These are phyloP conservation scores for Vigna angularis DNA, from an alignment of 306 rosid species.

Conservation along the genomic window DNA sequence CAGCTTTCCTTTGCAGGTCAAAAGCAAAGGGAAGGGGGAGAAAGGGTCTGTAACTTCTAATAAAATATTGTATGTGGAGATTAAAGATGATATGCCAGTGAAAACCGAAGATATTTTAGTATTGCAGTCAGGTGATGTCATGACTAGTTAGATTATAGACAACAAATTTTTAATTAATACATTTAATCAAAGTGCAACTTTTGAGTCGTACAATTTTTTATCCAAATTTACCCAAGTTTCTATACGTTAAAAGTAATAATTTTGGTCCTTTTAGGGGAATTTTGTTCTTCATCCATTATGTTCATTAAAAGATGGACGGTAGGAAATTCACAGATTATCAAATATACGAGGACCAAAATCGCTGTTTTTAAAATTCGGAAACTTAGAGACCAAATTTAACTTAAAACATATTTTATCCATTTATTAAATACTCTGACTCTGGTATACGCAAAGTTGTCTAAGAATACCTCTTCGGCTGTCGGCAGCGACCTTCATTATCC, in stretches of 20 bases:
- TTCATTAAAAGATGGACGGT: background rate
- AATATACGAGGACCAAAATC: background rate
- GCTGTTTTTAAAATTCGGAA: background rate
- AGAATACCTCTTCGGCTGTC: conserved; percentile 77
- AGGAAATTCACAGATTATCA: background rate
- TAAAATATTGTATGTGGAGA: background rate
- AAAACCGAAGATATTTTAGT: background rate
- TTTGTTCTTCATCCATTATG: background rate
- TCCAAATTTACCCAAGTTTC: background rate
- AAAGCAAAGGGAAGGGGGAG: background rate
- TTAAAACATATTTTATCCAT: background rate
- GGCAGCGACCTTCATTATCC: conserved; percentile 58
- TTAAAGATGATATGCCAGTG: conserved; percentile 15
- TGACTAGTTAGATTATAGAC: conserved; percentile 14
- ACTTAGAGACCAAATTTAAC: background rate
- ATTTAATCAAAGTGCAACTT: background rate
- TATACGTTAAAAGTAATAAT: background rate
- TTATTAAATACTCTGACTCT: background rate
- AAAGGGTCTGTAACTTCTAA: background rate
- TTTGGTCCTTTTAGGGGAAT: background rate
- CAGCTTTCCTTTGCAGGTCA: background rate
- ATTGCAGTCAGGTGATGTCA: conserved; percentile 13
- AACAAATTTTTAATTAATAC: background rate
- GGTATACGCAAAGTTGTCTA: conserved; percentile 1
- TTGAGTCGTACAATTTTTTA: background rate